Evolutionary conservation across 1,139 yeast species (phyloP).

Genomic region (Spathaspora sp.): DNA sequence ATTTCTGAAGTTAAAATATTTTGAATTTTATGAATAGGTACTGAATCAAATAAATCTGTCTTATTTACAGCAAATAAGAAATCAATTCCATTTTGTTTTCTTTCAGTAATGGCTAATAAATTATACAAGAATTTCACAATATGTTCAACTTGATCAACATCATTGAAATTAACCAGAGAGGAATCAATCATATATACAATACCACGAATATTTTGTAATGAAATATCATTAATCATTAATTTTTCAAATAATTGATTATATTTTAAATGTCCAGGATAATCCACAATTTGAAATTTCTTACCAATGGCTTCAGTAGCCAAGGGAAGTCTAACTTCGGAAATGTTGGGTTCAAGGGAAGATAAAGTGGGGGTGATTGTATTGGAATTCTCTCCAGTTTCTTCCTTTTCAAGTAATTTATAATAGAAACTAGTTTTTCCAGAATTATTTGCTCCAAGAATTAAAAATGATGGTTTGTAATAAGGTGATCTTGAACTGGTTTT

Average conservation of each 20-base stretch:
- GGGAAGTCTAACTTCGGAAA: constrained; percentile 31
- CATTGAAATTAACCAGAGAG: constrained; percentile 37
- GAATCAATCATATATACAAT: constrained; percentile 71
- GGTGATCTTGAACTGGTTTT: constrained; percentile 17
- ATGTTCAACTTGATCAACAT: constrained; percentile 33
- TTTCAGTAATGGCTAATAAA: constrained; percentile 57
- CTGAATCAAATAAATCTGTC: constrained; percentile 77
- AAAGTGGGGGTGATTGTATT: constrained; percentile 48
- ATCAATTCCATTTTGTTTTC: constrained; percentile 64
- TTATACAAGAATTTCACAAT: constrained; percentile 57
- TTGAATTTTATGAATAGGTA: constrained; percentile 63
- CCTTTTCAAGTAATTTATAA: constrained; percentile 24
- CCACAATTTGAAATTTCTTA: constrained; percentile 53
- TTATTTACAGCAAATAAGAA: constrained; percentile 79
- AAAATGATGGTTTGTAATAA: constrained; percentile 49
- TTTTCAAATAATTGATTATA: constrained; percentile 52
- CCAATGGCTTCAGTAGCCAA: constrained; percentile 32
- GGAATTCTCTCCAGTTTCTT: constrained; percentile 9
- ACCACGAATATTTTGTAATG: constrained; percentile 55
- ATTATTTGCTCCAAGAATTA: constrained; percentile 70
- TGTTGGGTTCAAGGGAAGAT: constrained; percentile 45
- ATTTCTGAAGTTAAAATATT: constrained; percentile 64
- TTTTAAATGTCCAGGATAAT: constrained; percentile 85
- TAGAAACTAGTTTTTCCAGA: constrained; percentile 78
- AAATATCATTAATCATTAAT: constrained; percentile 42